Percentiles rank a stretch among this genome's conserved stretches.
Conservation (phyloP, 2,329 filamentous ascomycete genomes). For the Aspergillus novofumigatus region DNA sequence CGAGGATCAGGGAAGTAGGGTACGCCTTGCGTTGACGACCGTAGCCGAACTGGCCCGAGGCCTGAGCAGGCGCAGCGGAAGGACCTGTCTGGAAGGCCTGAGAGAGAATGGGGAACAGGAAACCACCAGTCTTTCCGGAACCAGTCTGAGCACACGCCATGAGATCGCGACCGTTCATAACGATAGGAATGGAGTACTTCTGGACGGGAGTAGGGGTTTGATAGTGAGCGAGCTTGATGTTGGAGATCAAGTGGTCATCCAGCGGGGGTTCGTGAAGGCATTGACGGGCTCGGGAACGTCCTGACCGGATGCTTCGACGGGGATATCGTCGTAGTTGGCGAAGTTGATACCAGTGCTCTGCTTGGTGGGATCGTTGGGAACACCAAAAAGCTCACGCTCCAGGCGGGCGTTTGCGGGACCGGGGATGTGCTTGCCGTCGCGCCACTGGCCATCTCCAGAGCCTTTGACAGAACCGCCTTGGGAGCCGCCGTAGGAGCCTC, state of each 20-base stretch:
- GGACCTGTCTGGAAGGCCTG: conserved; percentile 92
- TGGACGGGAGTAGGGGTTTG: conserved; percentile 95
- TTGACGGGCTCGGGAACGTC: conserved; percentile 89
- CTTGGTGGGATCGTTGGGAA: conserved; percentile 86
- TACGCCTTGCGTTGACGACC: conserved; percentile 96
- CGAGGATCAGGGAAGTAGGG: conserved; percentile 91
- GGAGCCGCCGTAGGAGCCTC: conserved; percentile 24
- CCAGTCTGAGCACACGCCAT: conserved; percentile 99
- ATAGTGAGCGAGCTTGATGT: conserved; percentile 93
- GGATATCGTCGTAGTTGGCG: conserved; percentile 99
- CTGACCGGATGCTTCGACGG: conserved; percentile 91
- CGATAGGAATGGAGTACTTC: conserved; percentile 99
- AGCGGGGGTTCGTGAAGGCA: conserved; percentile 92
- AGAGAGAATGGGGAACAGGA: conserved; percentile 98
- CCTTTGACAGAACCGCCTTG: conserved; percentile 57
- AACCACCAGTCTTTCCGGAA: conserved; percentile 99
- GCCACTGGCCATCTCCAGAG: conserved; percentile 94
- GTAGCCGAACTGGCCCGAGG: conserved; percentile 62
- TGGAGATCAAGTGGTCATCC: conserved; percentile 86
- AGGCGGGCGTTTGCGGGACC: conserved; percentile 82
- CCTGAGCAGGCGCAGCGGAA: conserved; percentile 60
- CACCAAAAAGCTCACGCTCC: conserved; percentile 93
- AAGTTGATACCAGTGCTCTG: conserved; percentile 99
- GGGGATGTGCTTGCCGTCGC: conserved; percentile 91
- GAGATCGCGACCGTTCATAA: conserved; percentile 94